These are phyloP conservation scores for Epipyxis sp. DNA, from an alignment of 108 stramenopile species.

Conservation along the genomic window DNA sequence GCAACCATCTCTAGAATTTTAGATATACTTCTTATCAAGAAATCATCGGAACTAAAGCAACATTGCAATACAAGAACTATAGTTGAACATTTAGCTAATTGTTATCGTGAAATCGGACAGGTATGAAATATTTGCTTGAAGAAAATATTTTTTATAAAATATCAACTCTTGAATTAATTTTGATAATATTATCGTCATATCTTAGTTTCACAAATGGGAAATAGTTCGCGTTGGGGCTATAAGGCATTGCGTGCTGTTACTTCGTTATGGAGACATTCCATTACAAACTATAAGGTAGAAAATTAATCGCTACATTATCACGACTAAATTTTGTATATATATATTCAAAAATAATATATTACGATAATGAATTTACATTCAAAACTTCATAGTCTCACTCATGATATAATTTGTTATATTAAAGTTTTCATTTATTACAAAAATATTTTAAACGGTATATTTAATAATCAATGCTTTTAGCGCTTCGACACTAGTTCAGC, in stretches of 20 bases:
- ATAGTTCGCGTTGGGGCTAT: not conserved
- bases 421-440: no score
- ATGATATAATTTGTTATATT: no score
- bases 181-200: no score
- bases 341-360: not conserved
- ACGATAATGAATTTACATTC: no score
- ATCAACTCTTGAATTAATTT: no score
- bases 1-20: not conserved
- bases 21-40: not conserved
- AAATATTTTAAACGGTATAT: no score
- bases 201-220: slow-evolving; percentile 6
- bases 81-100: slow-evolving; percentile 3
- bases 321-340: not conserved
- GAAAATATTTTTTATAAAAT: no score
- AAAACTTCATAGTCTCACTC: no score
- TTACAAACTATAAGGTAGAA: not conserved
- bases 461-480: no score
- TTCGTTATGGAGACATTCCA: slow-evolving; percentile 24
- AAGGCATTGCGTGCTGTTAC: not conserved
- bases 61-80: not conserved
- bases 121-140: no score
- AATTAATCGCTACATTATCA: not conserved
- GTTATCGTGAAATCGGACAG: slow-evolving; percentile 29
- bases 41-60: not conserved
- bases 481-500: not conserved